Evolutionary conservation across 2,329 filamentous ascomycete genomes (phyloP).

Genomic region (Xylariaceae sp.): DNA sequence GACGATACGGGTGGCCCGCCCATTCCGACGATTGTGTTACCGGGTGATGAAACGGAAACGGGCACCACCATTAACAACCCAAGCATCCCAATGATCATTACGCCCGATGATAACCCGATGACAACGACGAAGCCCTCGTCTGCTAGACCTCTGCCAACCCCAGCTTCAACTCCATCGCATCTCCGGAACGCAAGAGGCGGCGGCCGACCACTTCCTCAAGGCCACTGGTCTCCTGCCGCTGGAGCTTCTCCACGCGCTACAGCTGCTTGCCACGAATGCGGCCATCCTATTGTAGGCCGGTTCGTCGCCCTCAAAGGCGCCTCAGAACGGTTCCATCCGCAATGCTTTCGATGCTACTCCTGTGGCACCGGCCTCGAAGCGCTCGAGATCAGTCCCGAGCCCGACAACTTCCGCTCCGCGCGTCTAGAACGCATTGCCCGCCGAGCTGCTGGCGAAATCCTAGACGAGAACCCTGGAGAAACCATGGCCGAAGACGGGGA

Average conservation of each 20-base stretch:
- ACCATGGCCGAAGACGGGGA: conserved; percentile 70
- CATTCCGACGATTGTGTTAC: conserved; percentile 41
- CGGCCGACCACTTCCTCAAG: conserved; percentile 35
- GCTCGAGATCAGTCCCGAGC: conserved; percentile 94
- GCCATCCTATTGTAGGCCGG: conserved; percentile 79
- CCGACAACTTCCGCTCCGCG: conserved; percentile 64
- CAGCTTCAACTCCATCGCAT: conserved; percentile 32
- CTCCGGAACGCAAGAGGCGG: conserved; percentile 34
- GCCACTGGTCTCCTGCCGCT: conserved; percentile 59
- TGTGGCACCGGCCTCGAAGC: conserved; percentile 88
- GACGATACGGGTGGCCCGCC: conserved; percentile 33
- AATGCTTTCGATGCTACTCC: conserved; percentile 86
- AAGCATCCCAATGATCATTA: conserved; percentile 40
- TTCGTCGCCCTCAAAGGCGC: conserved; percentile 79
- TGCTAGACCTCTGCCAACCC: conserved; percentile 46
- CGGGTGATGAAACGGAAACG: conserved; percentile 22
- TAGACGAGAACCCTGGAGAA: conserved; percentile 60
- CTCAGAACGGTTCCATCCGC: conserved; percentile 77
- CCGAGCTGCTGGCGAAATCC: conserved; percentile 53
- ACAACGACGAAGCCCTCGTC: conserved; percentile 30
- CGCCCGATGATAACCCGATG: conserved; percentile 43
- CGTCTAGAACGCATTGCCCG: conserved; percentile 70
- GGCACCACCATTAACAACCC: conserved; percentile 13
- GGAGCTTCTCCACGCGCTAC: conserved; percentile 49
- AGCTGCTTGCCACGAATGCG: conserved; percentile 79